These are phyloP conservation scores for Anaeromyces robustus DNA, from an alignment of 192 early-diverging fungal species.

Conservation along the genomic window DNA sequence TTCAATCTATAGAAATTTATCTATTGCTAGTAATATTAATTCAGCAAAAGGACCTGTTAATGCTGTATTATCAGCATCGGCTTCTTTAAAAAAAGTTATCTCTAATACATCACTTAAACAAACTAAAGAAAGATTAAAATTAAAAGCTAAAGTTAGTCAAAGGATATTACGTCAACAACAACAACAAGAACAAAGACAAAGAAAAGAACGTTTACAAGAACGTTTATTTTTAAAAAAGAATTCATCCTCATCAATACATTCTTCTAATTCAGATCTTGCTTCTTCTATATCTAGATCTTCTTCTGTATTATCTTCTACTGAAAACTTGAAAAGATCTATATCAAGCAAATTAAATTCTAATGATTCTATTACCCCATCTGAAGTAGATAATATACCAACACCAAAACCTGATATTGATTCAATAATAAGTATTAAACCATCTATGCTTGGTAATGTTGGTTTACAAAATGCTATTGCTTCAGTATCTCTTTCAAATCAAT, in stretches of 20 bases:
- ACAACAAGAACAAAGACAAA: background rate
- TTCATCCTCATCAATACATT: background rate
- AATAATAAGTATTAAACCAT: constrained; percentile 52
- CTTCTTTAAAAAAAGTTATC: background rate
- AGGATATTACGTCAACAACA: background rate
- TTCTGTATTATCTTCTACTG: background rate
- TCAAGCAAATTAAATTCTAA: background rate
- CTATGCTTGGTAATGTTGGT: constrained; percentile 80
- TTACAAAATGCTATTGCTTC: constrained; percentile 80
- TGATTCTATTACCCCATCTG: background rate
- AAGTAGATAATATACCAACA: background rate
- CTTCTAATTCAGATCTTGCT: no score
- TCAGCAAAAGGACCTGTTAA: background rate
- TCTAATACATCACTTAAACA: background rate
- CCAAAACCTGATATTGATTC: constrained; percentile 10
- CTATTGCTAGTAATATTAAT: background rate
- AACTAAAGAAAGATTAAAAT: background rate
- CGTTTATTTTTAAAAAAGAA: background rate
- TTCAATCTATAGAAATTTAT: background rate
- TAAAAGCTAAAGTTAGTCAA: background rate
- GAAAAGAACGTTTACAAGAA: background rate
- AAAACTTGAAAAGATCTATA: background rate
- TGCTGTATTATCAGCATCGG: background rate
- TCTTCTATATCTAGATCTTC: background rate
- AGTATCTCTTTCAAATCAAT: constrained; percentile 19